Conservation (phyloP, 2,329 filamentous ascomycete genomes). For the Hypoxylon sp. region DNA sequence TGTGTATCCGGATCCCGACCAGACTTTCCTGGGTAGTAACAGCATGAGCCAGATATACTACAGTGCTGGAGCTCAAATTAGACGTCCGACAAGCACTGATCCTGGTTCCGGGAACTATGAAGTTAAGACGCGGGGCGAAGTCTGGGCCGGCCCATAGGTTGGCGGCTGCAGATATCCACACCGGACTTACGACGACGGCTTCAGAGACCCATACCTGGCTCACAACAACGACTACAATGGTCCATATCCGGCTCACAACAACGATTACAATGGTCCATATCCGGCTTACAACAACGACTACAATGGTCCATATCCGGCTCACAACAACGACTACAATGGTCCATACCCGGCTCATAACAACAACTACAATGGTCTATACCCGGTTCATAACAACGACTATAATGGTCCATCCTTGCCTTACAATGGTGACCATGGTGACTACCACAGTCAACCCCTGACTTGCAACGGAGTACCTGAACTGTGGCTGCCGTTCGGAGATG, state of each 20-base stretch:
- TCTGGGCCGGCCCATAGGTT: constrained; percentile 59
- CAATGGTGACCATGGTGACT: background rate
- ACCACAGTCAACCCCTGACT: background rate
- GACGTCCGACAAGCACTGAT: constrained; percentile 82
- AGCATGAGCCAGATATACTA: constrained; percentile 81
- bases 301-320: too few relatives aligned
- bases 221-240: background rate
- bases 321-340: background rate
- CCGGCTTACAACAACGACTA: too few relatives aligned
- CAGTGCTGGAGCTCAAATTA: constrained; percentile 71
- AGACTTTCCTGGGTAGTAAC: constrained; percentile 70
- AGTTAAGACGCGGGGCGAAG: constrained; percentile 66
- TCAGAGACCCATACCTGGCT: background rate
- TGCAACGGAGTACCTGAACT: background rate
- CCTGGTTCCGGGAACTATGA: constrained; percentile 73
- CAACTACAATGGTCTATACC: too few relatives aligned
- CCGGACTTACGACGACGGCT: too few relatives aligned
- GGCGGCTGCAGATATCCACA: background rate
- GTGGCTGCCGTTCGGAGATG: background rate
- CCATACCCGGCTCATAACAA: background rate
- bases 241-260: too few relatives aligned
- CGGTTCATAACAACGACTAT: too few relatives aligned
- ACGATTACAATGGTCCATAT: background rate
- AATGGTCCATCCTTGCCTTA: too few relatives aligned
- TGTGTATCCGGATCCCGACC: constrained; percentile 87